Evolutionary conservation across 805 yeast genomes (phyloP).

Genomic region (Tetrapisispora fleetii): DNA sequence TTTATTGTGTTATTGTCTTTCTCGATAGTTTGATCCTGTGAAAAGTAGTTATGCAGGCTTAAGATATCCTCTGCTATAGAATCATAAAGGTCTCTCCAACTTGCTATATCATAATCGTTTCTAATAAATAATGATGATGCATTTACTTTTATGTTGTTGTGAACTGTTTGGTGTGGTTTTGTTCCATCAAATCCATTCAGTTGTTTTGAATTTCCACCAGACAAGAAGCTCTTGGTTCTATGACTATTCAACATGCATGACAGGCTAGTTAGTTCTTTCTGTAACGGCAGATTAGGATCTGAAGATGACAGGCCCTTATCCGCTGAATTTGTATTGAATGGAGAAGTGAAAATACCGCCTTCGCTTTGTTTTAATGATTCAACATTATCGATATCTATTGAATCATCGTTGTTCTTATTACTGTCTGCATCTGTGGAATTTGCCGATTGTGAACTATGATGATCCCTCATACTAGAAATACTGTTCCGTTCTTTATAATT

Average conservation of each 20-base stretch:
- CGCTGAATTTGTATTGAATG: background rate
- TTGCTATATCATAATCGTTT: background rate
- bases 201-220: background rate
- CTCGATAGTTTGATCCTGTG: background rate
- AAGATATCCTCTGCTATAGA: background rate
- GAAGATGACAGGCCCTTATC: background rate
- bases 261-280: background rate
- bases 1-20: slow-evolving; percentile 29
- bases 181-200: background rate
- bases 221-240: background rate
- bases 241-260: background rate
- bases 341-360: background rate
- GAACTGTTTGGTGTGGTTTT: background rate
- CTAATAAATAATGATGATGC: background rate
- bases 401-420: background rate
- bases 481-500: background rate
- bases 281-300: background rate
- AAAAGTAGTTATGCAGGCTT: background rate
- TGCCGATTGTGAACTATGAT: background rate
- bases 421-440: background rate
- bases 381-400: background rate
- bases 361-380: background rate
- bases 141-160: background rate
- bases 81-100: background rate
- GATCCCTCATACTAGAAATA: background rate